phyloP scores from a whole-genome alignment of 371 early-diverging fungal genomes.

The Lichtheimia corymbifera region DNA sequence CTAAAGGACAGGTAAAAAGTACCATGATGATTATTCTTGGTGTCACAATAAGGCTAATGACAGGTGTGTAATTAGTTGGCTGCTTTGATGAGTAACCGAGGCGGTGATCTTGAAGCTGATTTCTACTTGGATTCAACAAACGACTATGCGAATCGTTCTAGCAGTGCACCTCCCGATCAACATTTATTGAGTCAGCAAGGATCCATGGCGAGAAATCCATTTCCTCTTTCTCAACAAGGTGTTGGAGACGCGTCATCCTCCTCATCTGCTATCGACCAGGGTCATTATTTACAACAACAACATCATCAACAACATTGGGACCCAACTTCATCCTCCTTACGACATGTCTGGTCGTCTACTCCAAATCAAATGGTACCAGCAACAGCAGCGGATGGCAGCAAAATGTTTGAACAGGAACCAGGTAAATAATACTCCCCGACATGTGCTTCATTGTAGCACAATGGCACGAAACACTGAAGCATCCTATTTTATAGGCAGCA shows the following conservation, averaged over 20 bases:
- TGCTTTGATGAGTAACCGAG: constrained; percentile 18
- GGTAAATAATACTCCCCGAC: too few relatives aligned
- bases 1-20: constrained; percentile 22
- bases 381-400: neutral
- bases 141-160: constrained; percentile 14
- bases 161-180: constrained; percentile 23
- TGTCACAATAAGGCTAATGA: constrained; percentile 1
- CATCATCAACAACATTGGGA: constrained; percentile 3
- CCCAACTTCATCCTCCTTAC: neutral
- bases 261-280: constrained; percentile 2
- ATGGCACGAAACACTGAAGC: too few relatives aligned
- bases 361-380: constrained; percentile 5
- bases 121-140: constrained; percentile 9
- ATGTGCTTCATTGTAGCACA: too few relatives aligned
- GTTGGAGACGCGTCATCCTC: constrained; percentile 13
- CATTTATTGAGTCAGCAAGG: constrained; percentile 7
- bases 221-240: neutral
- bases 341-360: constrained; percentile 10
- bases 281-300: constrained; percentile 2
- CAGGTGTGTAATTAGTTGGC: constrained; percentile 13
- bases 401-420: neutral
- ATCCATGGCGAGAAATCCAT: constrained; percentile 3
- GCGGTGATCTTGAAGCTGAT: constrained; percentile 14
- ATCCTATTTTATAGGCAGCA: too few relatives aligned
- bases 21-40: neutral